These are phyloP conservation scores for Tetrahymena malaccensis DNA, from an alignment of 73 alveolate species.

Conservation along the genomic window DNA sequence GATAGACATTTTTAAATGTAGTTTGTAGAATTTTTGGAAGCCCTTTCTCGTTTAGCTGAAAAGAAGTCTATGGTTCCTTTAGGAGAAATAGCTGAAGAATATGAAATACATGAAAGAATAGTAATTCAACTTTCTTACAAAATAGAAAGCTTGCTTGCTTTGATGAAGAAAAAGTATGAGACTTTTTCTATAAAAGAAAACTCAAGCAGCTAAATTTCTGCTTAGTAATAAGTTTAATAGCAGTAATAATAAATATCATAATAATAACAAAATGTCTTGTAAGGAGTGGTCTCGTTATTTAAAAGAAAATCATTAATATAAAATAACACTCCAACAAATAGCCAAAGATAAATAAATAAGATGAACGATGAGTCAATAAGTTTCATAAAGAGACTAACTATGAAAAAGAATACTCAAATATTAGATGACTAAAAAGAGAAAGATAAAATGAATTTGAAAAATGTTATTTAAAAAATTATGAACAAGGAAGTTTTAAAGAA, in stretches of 20 bases:
- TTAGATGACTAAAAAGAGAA: background rate
- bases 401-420: background rate
- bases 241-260: background rate
- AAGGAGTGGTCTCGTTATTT: background rate
- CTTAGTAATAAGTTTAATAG: background rate
- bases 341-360: background rate
- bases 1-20: slow-evolving; percentile 56
- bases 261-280: background rate
- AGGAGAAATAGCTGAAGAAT: background rate
- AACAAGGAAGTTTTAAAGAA: background rate
- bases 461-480: background rate
- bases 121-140: background rate
- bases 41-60: slow-evolving; percentile 66
- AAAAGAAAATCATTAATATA: background rate
- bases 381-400: background rate
- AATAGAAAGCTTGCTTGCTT: background rate
- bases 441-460: background rate
- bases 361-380: background rate
- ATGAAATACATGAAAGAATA: background rate
- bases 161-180: background rate
- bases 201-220: background rate
- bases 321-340: background rate
- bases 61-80: slow-evolving; percentile 7
- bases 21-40: slow-evolving; percentile 69
- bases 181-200: background rate